Conservation (phyloP, 2,329 filamentous ascomycete species). For the Colletotrichum spinosum region DNA sequence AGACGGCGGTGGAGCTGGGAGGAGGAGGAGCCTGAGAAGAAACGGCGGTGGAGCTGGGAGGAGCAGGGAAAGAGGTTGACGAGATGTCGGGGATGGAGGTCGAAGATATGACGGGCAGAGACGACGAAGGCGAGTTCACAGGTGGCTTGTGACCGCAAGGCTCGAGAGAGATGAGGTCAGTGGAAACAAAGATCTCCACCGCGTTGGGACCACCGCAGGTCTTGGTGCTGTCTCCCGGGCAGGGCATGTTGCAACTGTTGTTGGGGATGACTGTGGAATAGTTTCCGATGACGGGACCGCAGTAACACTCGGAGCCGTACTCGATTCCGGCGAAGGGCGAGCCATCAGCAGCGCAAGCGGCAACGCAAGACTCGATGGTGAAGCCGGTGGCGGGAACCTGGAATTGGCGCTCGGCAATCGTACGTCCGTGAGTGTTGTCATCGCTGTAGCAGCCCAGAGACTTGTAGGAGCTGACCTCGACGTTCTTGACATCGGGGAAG, state of each 20-base stretch:
- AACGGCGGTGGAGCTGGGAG: conserved; percentile 31
- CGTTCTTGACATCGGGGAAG: conserved; percentile 55
- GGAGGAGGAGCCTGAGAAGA: conserved; percentile 36
- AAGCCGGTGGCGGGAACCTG: conserved; percentile 49
- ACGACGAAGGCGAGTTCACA: conserved; percentile 35
- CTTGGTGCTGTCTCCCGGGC: conserved; percentile 58
- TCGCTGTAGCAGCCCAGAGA: conserved; percentile 73
- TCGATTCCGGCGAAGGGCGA: conserved; percentile 63
- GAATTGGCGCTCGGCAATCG: conserved; percentile 58
- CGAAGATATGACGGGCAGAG: conserved; percentile 35
- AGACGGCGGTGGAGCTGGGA: conserved; percentile 36
- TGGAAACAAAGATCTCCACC: conserved; percentile 60
- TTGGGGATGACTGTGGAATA: conserved; percentile 50
- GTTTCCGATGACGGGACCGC: conserved; percentile 65
- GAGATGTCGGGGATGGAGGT: conserved; percentile 30
- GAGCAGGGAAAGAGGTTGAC: conserved; percentile 26
- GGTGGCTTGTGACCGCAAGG: conserved; percentile 57
- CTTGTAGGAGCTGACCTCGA: conserved; percentile 64
- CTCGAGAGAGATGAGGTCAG: conserved; percentile 61
- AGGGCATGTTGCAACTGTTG: conserved; percentile 61
- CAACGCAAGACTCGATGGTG: conserved; percentile 57
- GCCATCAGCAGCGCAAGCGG: conserved; percentile 55
- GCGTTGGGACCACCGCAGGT: conserved; percentile 57
- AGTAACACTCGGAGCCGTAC: conserved; percentile 58
- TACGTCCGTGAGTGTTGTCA: conserved; percentile 52